Base-by-base conservation (phyloP, 106 monocot genomes). In the Dendrobium nobile region DNA sequence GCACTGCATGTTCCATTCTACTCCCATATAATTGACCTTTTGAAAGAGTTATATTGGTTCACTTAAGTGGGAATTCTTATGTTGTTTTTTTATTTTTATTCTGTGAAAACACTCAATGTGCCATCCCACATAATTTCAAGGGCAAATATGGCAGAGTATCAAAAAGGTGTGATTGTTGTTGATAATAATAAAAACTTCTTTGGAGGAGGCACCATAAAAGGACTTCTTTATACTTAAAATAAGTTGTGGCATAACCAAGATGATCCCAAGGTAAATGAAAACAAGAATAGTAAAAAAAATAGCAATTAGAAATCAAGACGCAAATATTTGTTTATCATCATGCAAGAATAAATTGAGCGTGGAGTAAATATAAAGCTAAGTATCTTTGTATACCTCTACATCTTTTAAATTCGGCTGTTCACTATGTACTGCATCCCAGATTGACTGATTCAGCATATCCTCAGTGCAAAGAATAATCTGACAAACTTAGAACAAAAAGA, bases 401-500 rank as follows among this genome's bases (percentile, higher is more conserved):
- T 28, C 75, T 84, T 84, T 77, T 81, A 89, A 44, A 82, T 84
- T 78, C 9, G 80, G 78, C 26, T 89, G 87, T 78, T 89, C 89
- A 44, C 79, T 81, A 75, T 92, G 87, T 77, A 88, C 75, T 77
- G 89, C 89, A 84, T 92, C 87, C 92, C 92, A 92, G 59, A 89
- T 58, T 55, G 92, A 84, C 68, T 81, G 51, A 61, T 55, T 80
- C 70, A 85, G 65, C 92, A 89, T 92, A 78, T 86, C 89, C 73
- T 89, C 89, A 72, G 92, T 89, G 72, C 92, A 92, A 75, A 87
- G 87, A 78, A 89, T 88, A 75, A 92, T 82, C 92, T 92, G 61
- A 43, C 48, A 75, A 40, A 61, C 27, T 72, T 33, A 16, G 16
- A 28, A 40, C 3, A 15, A 37, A 51, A 51, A 40, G 16, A 40